Evolutionary conservation across 108 stramenopile genomes (phyloP), one percentile per base, ranked within the genome.

Genomic region (Nitzschia sp.): DNA sequence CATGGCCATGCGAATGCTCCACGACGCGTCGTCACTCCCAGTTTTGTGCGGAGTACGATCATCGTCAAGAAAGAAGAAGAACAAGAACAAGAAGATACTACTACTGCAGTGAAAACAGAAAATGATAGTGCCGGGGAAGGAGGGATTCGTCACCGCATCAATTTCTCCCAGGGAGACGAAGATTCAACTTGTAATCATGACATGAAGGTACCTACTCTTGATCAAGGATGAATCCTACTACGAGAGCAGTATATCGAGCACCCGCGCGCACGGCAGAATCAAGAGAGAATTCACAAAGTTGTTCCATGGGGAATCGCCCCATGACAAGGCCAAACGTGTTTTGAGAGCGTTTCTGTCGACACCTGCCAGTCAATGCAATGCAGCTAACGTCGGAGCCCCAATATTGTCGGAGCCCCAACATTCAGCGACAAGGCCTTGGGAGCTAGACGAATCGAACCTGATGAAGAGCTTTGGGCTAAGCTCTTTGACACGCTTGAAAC

Each of bases 371-470:
- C 59, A 78, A 31, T 88, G 87, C 62, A 93, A 93, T 66, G 81
- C 84, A 9, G 87, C 82, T 46, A 93, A 93, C 65, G 34, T 93
- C n/a, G n/a, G n/a, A n/a, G n/a, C n/a, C n/a, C n/a, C n/a, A n/a
- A n/a, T 65, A 31, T 93, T 15, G 89, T 93, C 6, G 88, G 86
- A 65, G 88, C 92, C 18, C 42, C 90, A 47, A 93, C 92, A 13
- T 68, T 83, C 13, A 84, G 82, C 71, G 89, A 87, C 56, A 93
- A 93, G 46, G 68, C 67, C 17, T 21, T 84, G 60, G 63, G 70
- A 47, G 53, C 51, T 46, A n/a, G 19, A 38, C 32, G 35, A 48
- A 53, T 67, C 21, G 32, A 59, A 15, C 56, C 48, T 25, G 71
- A 75, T 23, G 19, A 17, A 6, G 28, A 59, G 49, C 83, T 85